A percentile compares a stretch with the other conserved stretches of the same genome.
phyloP scores from a whole-genome alignment of 1,139 yeast species.

The Zygosaccharomyces sapae region DNA sequence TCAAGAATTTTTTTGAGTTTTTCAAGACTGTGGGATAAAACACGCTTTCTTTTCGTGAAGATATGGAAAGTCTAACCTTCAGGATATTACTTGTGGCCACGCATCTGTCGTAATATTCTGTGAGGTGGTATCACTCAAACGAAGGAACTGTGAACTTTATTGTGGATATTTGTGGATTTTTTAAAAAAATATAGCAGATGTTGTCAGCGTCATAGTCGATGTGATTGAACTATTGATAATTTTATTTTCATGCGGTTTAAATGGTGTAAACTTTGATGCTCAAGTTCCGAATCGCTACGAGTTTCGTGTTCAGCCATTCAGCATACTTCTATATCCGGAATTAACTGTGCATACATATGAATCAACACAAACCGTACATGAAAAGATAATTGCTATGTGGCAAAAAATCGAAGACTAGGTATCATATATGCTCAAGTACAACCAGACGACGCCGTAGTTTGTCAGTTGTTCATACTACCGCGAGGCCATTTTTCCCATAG shows the following conservation, averaged over 20 bases:
- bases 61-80: neutral
- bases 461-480: neutral
- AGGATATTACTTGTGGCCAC: neutral
- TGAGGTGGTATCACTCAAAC: neutral
- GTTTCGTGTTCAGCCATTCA: neutral
- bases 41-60: too few species aligned
- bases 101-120: neutral
- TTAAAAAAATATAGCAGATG: neutral
- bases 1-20: too few species aligned
- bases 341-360: neutral
- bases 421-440: neutral
- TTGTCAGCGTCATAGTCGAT: neutral
- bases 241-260: neutral
- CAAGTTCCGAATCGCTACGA: neutral
- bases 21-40: too few species aligned
- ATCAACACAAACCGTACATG: neutral
- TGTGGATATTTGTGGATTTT: neutral
- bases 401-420: neutral
- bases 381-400: neutral
- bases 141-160: conserved; percentile 1
- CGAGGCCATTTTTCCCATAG: neutral
- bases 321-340: neutral
- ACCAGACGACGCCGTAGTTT: neutral
- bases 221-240: neutral
- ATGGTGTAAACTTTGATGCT: neutral